phyloP scores from a whole-genome alignment of 768 basidiomycete genomes.

The Mycena haematopus region DNA sequence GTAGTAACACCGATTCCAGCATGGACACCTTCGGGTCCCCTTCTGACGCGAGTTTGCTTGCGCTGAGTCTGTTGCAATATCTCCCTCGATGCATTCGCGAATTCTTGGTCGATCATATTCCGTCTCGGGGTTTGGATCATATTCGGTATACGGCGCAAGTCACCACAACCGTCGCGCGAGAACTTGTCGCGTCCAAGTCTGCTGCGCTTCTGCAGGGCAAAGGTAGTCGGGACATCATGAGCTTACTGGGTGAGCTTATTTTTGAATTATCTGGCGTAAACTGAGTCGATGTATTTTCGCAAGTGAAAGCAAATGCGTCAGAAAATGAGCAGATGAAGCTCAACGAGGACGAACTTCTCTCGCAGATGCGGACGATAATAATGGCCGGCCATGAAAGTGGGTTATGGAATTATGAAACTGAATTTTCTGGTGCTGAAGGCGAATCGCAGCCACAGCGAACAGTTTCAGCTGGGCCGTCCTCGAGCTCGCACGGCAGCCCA shows the following conservation, averaged over 20 bases:
- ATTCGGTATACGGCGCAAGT: constrained; percentile 40
- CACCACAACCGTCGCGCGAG: constrained; percentile 41
- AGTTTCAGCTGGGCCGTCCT: constrained; percentile 66
- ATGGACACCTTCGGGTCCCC: constrained; percentile 41
- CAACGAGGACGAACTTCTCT: constrained; percentile 55
- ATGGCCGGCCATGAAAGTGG: constrained; percentile 61
- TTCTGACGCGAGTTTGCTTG: constrained; percentile 39
- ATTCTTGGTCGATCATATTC: constrained; percentile 40
- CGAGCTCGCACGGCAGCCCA: constrained; percentile 63
- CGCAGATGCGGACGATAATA: constrained; percentile 55
- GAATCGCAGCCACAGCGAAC: constrained; percentile 50
- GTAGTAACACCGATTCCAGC: constrained; percentile 27
- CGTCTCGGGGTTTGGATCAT: constrained; percentile 39
- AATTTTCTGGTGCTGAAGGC: not conserved
- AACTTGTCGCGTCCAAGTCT: constrained; percentile 44
- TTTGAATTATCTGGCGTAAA: not conserved
- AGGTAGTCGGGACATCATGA: constrained; percentile 47
- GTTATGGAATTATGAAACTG: not conserved
- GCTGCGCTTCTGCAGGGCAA: constrained; percentile 42
- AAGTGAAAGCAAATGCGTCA: constrained; percentile 62
- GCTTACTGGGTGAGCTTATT: constrained; percentile 46
- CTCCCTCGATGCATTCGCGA: constrained; percentile 41
- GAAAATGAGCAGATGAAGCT: constrained; percentile 50
- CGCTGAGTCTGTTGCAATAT: constrained; percentile 38
- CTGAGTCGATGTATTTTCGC: not conserved